Base-by-base conservation (phyloP, 805 yeast genomes). In the Saccharomyces jurei region DNA sequence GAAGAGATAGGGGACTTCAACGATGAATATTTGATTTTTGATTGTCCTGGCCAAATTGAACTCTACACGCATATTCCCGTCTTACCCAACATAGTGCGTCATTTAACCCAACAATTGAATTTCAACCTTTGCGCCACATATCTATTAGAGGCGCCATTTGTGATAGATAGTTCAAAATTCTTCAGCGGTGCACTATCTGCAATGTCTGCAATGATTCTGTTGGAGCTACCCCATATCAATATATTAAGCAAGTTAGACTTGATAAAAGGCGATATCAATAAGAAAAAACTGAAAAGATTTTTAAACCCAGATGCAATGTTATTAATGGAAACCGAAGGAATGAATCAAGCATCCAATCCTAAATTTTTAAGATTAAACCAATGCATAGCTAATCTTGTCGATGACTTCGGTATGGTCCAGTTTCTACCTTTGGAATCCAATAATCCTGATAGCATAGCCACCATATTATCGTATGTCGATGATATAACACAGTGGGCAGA, bases 401-500 rank as follows among this genome's bases (percentile, higher is more conserved):
- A 94, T 66, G 99, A 94, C 64, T 94, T 94, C 69, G 99, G 99
- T 6, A 94, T 94, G 99, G 97, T 94, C 2, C 97, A 94, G 68
- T 94, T 90, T 66, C 73, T 94, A 60, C 98, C 99, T 0, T 76
- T 94, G 58, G 95, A 90, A 65, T 82, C 89, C 9, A 86, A 83
- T 49, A 80, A 81, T 56, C 83, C 89, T 50, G 89, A 84, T 47
- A 81, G 89, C 50, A 85, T 94, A 25, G 81, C 85, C 11, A 84
- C 90, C 0, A 92, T 94, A 53, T 76, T 94, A 60, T 86, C 96
- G 65, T 90, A 90, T 68, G 87, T 94, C 25, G 99, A 94, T 66
- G 99, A 94, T 68, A 86, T 92, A 29, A 94, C 99, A 0, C 99
- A 94, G 68, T 94, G 99, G 99, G 84, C 89, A 25, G 99, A 94